Conservation (phyloP, 139 green algal genomes). For the Picochlorum costavermella region DNA sequence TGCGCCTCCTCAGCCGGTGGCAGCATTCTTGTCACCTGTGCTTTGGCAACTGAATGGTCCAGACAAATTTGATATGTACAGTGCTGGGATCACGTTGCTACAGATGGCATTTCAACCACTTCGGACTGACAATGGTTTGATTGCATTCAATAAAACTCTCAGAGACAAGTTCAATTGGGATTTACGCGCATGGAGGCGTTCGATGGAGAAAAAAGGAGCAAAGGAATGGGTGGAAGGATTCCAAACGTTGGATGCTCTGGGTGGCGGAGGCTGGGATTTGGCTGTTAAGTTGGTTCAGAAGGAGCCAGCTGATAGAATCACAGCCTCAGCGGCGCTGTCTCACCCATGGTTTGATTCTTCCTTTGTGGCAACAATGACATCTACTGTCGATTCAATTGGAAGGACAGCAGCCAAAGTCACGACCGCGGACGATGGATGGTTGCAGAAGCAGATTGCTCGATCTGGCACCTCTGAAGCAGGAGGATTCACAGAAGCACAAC, state of each 20-base stretch:
- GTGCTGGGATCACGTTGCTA: conserved; percentile 59
- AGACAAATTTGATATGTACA: conserved; percentile 91
- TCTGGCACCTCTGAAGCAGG: conserved; percentile 26
- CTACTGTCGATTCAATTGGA: conserved; percentile 15
- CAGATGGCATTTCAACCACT: conserved; percentile 66
- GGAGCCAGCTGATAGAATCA: conserved; percentile 25
- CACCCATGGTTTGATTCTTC: conserved; percentile 41
- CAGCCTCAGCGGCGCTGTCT: conserved; percentile 33
- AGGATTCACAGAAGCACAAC: conserved; percentile 65
- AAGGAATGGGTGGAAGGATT: conserved; percentile 61
- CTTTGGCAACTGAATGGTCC: conserved; percentile 79
- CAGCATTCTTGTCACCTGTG: conserved; percentile 74
- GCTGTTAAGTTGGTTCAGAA: conserved; percentile 26
- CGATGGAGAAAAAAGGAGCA: conserved; percentile 37
- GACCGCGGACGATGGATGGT: conserved; percentile 18
- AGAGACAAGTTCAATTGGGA: conserved; percentile 43
- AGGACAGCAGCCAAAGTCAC: conserved; percentile 12
- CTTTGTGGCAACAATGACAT: conserved; percentile 11
- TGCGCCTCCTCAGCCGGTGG: conserved; percentile 61
- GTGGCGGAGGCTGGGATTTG: conserved; percentile 61
- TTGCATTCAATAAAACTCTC: conserved; percentile 59
- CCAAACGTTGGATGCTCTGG: conserved; percentile 58
- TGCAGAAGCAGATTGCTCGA: conserved; percentile 21
- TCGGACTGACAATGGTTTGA: conserved; percentile 61
- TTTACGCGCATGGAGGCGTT: conserved; percentile 44